These are phyloP conservation scores for Pseudocercospora ulei DNA, from an alignment of 2,329 filamentous ascomycete genomes.

Conservation along the genomic window DNA sequence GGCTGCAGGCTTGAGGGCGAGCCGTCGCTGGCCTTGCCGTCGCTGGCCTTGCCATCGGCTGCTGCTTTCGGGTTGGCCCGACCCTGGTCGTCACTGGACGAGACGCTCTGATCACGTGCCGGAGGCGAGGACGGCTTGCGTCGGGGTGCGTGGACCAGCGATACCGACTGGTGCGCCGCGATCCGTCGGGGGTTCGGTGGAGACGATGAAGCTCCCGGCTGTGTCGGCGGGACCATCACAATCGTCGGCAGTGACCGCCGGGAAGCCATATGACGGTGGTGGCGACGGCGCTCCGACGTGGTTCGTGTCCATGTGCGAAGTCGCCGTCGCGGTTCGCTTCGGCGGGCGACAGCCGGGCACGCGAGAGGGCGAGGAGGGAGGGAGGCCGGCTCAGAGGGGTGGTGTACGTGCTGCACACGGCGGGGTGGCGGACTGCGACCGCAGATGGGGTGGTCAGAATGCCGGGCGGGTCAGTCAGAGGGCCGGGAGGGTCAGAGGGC, in stretches of 20 bases:
- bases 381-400: no score
- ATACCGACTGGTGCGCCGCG: conserved; percentile 41
- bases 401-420: no score
- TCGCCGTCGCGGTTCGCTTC: neutral
- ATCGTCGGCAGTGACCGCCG: conserved; percentile 18
- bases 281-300: conserved; percentile 12
- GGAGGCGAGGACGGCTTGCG: conserved; percentile 15
- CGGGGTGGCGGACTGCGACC: conserved; percentile 2
- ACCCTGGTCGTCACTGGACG: conserved; percentile 19
- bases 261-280: conserved; percentile 12
- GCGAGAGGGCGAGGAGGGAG: neutral
- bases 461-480: neutral
- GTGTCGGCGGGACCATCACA: conserved; percentile 21
- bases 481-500: no score
- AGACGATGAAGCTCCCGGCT: conserved; percentile 10
- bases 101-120: conserved; percentile 19
- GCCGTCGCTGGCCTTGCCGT: conserved; percentile 18
- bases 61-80: conserved; percentile 6
- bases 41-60: conserved; percentile 16
- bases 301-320: conserved; percentile 10
- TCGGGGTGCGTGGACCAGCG: conserved; percentile 37
- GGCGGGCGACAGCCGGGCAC: neutral
- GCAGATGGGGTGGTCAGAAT: conserved; percentile 1
- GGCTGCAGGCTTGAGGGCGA: conserved; percentile 38
- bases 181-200: conserved; percentile 33